These are phyloP conservation scores for Cadophora gregata DNA, from an alignment of 2,329 filamentous ascomycete species.

Conservation along the genomic window DNA sequence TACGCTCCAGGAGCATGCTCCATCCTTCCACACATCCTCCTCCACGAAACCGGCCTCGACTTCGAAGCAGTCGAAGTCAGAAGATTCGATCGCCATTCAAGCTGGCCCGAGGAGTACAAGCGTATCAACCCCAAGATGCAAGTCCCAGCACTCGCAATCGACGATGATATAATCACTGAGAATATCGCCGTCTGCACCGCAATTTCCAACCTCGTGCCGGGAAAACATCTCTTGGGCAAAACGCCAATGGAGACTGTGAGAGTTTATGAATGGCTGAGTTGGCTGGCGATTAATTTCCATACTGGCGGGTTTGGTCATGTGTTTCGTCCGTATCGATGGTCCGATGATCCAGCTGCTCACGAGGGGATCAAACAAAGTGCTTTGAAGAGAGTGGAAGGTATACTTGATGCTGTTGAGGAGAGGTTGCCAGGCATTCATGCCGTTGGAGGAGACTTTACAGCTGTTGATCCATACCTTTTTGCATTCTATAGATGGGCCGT, in stretches of 20 bases:
- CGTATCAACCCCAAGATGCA: slow-evolving; percentile 45
- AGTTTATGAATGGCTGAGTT: slow-evolving; percentile 47
- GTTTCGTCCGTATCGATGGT: slow-evolving; percentile 40
- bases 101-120: slow-evolving; percentile 30
- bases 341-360: slow-evolving; percentile 33
- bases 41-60: slow-evolving; percentile 38
- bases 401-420: slow-evolving; percentile 39
- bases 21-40: slow-evolving; percentile 44
- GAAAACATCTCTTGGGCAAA: slow-evolving; percentile 41
- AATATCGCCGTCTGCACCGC: slow-evolving; percentile 44
- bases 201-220: slow-evolving; percentile 43
- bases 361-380: slow-evolving; percentile 36
- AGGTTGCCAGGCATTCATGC: slow-evolving; percentile 38
- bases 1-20: slow-evolving; percentile 43
- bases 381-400: slow-evolving; percentile 35
- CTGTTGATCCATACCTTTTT: slow-evolving; percentile 46
- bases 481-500: slow-evolving; percentile 45
- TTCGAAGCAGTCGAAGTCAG: slow-evolving; percentile 33
- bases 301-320: slow-evolving; percentile 40
- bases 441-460: slow-evolving; percentile 44
- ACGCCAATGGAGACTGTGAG: slow-evolving; percentile 42
- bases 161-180: slow-evolving; percentile 45
- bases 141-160: slow-evolving; percentile 43
- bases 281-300: slow-evolving; percentile 45
- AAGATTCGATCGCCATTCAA: slow-evolving; percentile 23